These are phyloP conservation scores for Aschersonia sp. DNA, from an alignment of 2,329 filamentous ascomycete genomes.

Conservation along the genomic window DNA sequence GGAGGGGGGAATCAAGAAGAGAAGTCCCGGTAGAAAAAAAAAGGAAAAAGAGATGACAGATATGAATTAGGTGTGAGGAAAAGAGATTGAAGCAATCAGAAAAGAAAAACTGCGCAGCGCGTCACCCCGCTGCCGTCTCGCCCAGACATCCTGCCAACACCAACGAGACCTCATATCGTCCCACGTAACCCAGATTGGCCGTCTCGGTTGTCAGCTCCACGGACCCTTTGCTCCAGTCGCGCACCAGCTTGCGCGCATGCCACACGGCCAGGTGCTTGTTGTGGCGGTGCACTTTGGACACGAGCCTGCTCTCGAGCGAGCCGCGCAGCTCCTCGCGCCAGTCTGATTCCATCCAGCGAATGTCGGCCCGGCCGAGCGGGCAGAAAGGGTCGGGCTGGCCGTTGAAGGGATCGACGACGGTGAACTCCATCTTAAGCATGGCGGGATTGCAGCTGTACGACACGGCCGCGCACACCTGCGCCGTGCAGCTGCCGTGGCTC, in stretches of 20 bases:
- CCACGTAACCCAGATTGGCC: slow-evolving; percentile 10
- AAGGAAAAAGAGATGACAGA: background rate
- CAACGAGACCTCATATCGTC: slow-evolving; percentile 7
- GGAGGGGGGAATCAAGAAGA: no score
- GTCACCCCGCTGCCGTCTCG: background rate
- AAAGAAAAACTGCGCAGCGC: background rate
- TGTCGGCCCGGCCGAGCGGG: slow-evolving; percentile 12
- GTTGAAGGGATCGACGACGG: slow-evolving; percentile 9
- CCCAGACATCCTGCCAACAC: background rate
- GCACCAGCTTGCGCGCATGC: slow-evolving; percentile 11
- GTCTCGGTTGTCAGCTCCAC: slow-evolving; percentile 10
- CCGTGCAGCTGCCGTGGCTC: slow-evolving; percentile 6
- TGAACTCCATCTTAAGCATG: slow-evolving; percentile 13
- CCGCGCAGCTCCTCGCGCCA: slow-evolving; percentile 10
- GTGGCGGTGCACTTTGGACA: slow-evolving; percentile 12
- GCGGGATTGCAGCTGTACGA: slow-evolving; percentile 14
- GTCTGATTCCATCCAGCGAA: slow-evolving; percentile 10
- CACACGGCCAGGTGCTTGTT: slow-evolving; percentile 18
- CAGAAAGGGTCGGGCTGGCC: slow-evolving; percentile 9
- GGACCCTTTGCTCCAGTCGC: slow-evolving; percentile 12
- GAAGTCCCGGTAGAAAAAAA: background rate
- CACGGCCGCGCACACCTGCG: slow-evolving; percentile 10
- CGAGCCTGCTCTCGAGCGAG: slow-evolving; percentile 9
- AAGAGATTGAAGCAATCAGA: background rate
- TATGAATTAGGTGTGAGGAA: background rate